These are phyloP conservation scores for Ophiostoma sp. DNA, from an alignment of 2,329 filamentous ascomycete species.

Conservation along the genomic window DNA sequence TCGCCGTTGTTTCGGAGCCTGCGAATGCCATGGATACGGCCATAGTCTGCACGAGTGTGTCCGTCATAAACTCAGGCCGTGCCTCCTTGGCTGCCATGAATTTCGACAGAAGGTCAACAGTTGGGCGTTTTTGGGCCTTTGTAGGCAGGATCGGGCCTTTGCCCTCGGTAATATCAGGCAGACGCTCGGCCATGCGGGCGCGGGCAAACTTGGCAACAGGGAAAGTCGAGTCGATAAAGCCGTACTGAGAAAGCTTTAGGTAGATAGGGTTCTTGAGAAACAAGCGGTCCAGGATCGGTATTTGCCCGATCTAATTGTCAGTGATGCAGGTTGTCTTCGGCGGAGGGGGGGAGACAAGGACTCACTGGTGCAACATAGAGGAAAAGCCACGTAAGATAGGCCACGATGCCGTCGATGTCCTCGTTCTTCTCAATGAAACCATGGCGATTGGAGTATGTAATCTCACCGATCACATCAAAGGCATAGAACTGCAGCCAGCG, in stretches of 20 bases:
- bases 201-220: conserved; percentile 68
- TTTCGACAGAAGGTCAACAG: conserved; percentile 62
- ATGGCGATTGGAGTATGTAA: conserved; percentile 69
- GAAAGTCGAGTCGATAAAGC: conserved; percentile 62
- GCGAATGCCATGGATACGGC: conserved; percentile 69
- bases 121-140: conserved; percentile 36
- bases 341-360: neutral
- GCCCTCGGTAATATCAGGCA: conserved; percentile 39
- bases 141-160: conserved; percentile 38
- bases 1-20: conserved; percentile 74
- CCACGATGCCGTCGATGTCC: conserved; percentile 69
- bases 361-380: conserved; percentile 61
- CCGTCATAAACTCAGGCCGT: conserved; percentile 66
- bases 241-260: conserved; percentile 61
- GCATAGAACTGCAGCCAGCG: conserved; percentile 75
- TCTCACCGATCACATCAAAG: conserved; percentile 73
- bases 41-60: conserved; percentile 63
- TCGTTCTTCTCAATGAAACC: conserved; percentile 70
- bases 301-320: conserved; percentile 56
- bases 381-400: conserved; percentile 58
- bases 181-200: conserved; percentile 60
- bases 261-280: conserved; percentile 71
- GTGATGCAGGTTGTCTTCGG: conserved; percentile 29
- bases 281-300: conserved; percentile 61
- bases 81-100: conserved; percentile 64